These are phyloP conservation scores for Rosa persica DNA, from an alignment of 306 rosid species.

Conservation along the genomic window DNA sequence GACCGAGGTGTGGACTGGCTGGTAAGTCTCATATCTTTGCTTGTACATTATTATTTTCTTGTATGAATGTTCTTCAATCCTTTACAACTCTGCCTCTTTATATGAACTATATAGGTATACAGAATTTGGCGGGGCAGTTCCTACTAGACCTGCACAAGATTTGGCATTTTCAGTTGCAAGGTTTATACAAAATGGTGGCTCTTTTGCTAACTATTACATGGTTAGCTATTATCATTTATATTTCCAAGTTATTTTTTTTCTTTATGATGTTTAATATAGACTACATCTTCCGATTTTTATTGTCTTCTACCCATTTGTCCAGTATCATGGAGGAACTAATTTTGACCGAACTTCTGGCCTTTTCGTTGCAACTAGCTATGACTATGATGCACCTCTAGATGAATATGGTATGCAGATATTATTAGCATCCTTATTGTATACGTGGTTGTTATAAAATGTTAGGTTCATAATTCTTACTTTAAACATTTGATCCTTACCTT, in stretches of 20 bases:
- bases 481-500: neutral
- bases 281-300: neutral
- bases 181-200: conserved; percentile 82
- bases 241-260: neutral
- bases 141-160: conserved; percentile 84
- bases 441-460: conserved; percentile 9
- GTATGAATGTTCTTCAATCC: neutral
- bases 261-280: neutral
- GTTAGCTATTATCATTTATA: conserved; percentile 22
- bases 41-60: conserved; percentile 9
- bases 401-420: conserved; percentile 65
- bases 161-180: conserved; percentile 77
- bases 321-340: conserved; percentile 99
- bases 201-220: conserved; percentile 89
- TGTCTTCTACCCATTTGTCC: conserved; percentile 19
- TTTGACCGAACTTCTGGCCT: conserved; percentile 80
- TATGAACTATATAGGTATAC: conserved; percentile 57
- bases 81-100: neutral
- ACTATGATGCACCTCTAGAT: conserved; percentile 88
- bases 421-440: neutral
- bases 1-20: conserved; percentile 95
- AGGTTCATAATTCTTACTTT: neutral
- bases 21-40: conserved; percentile 49
- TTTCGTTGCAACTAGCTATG: conserved; percentile 87
- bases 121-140: conserved; percentile 80